Evolutionary conservation across 805 yeast genomes (phyloP).

Genomic region (Candida stauntonica): DNA sequence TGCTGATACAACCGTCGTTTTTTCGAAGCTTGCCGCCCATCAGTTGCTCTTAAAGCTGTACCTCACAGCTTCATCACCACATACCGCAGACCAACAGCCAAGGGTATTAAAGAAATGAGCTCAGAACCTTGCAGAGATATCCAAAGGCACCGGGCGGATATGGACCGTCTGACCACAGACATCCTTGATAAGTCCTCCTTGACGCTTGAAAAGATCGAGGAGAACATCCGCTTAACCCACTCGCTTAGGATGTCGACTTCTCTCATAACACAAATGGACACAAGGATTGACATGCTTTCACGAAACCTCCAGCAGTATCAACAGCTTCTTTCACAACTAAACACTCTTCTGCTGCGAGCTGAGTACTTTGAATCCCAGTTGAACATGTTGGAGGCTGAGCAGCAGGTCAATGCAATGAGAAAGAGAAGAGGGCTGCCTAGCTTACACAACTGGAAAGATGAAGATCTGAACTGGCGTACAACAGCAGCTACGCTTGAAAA

Average conservation of each 20-base stretch:
- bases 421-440: conserved; percentile 15
- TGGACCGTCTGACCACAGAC: conserved; percentile 20
- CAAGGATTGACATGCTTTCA: conserved; percentile 18
- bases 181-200: conserved; percentile 18
- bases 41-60: no score
- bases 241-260: conserved; percentile 18
- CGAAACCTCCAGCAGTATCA: conserved; percentile 26
- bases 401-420: conserved; percentile 13
- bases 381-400: conserved; percentile 24
- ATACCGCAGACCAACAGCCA: no score
- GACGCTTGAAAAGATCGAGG: conserved; percentile 22
- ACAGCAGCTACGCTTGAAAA: conserved; percentile 44
- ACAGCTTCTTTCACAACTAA: conserved; percentile 26
- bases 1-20: no score
- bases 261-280: conserved; percentile 20
- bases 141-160: conserved; percentile 12
- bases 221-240: conserved; percentile 21
- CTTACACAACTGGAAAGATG: conserved; percentile 26
- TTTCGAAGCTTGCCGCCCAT: no score
- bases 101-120: no score
- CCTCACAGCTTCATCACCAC: no score
- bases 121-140: conserved; percentile 11
- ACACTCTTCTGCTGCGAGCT: conserved; percentile 26
- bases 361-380: conserved; percentile 30
- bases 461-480: conserved; percentile 40